These are phyloP conservation scores for Tilletia indica DNA, from an alignment of 1,284 basidiomycete species.

Conservation along the genomic window DNA sequence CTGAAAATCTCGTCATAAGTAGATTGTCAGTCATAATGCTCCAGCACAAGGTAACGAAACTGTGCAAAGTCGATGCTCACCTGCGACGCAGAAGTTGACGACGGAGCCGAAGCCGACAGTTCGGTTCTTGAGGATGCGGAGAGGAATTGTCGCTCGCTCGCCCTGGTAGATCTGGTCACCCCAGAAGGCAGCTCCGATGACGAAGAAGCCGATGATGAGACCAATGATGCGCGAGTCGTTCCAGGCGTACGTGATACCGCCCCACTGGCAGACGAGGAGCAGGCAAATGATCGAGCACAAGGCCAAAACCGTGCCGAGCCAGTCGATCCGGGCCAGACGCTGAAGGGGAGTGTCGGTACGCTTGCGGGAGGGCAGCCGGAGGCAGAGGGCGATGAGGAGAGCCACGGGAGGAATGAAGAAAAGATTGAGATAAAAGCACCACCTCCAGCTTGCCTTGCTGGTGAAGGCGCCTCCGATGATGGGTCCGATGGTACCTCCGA, in stretches of 20 bases:
- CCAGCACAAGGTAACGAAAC: neutral
- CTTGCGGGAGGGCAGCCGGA: slow-evolving; percentile 23
- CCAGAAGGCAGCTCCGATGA: slow-evolving; percentile 29
- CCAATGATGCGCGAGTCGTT: slow-evolving; percentile 39
- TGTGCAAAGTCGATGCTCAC: too few species aligned
- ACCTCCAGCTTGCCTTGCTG: slow-evolving; percentile 41
- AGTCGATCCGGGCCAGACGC: slow-evolving; percentile 45
- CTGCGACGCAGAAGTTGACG: slow-evolving; percentile 38
- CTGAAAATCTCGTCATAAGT: neutral
- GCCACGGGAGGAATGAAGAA: slow-evolving; percentile 31
- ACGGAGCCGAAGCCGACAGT: slow-evolving; percentile 38
- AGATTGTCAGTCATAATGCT: neutral
- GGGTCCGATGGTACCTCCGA: slow-evolving; percentile 32
- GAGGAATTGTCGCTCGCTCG: slow-evolving; percentile 50
- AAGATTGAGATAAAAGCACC: slow-evolving; percentile 47
- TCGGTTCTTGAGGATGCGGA: slow-evolving; percentile 40
- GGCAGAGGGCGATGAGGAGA: slow-evolving; percentile 33
- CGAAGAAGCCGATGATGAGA: slow-evolving; percentile 45
- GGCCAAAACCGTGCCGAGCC: slow-evolving; percentile 43
- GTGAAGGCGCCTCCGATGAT: slow-evolving; percentile 40
- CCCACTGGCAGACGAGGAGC: slow-evolving; percentile 47
- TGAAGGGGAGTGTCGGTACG: slow-evolving; percentile 15
- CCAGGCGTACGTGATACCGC: slow-evolving; percentile 46
- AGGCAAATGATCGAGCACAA: slow-evolving; percentile 49
- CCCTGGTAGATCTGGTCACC: slow-evolving; percentile 44